Conservation (phyloP, 176 grass and related monocot species). For the Alloteropsis semialata region DNA sequence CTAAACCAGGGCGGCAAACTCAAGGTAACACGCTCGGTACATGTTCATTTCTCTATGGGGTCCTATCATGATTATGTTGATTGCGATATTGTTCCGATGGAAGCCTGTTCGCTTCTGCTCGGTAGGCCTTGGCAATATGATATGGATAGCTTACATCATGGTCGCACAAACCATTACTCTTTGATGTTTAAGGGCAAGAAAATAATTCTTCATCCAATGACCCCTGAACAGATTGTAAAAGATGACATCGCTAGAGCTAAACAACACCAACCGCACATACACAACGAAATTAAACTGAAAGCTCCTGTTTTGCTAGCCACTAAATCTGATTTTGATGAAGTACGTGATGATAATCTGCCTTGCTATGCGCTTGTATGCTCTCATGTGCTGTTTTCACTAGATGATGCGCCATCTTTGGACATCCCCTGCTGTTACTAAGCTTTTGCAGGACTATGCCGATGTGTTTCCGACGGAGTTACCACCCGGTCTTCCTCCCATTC, state of each 20-base stretch:
- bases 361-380: background rate
- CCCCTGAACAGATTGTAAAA: background rate
- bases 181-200: background rate
- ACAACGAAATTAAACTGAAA: too few species aligned
- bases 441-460: background rate
- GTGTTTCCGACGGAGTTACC: background rate
- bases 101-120: too few species aligned
- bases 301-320: too few species aligned
- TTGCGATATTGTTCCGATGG: too few species aligned
- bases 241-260: background rate
- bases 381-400: background rate
- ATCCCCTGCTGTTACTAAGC: background rate
- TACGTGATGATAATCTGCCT: background rate
- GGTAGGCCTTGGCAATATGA: too few species aligned
- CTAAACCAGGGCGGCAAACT: too few species aligned
- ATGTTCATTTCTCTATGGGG: too few species aligned
- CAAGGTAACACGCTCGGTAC: too few species aligned
- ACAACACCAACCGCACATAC: too few species aligned
- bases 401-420: background rate
- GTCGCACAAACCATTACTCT: too few species aligned
- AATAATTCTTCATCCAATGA: background rate
- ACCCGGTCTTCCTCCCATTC: background rate
- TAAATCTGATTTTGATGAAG: background rate
- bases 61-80: too few species aligned
- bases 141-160: too few species aligned